Evolutionary conservation across 345 rosid genomes (phyloP).

Genomic region (Cardiospermum halicacabum): DNA sequence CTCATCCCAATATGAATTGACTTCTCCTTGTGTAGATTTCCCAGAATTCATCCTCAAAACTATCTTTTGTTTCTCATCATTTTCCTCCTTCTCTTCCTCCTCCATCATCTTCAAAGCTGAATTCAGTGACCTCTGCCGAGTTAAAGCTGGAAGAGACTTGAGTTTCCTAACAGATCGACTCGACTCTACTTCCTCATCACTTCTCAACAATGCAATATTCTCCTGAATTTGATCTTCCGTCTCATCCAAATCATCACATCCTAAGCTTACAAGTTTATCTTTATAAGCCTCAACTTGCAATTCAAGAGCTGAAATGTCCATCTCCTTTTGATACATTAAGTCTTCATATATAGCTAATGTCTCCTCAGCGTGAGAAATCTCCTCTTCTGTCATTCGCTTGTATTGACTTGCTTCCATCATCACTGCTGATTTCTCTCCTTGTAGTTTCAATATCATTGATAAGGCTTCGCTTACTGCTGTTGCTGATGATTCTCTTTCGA

Average conservation of each 20-base stretch:
- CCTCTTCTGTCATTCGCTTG: conserved; percentile 82
- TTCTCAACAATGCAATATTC: conserved; percentile 31
- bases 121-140: conserved; percentile 13
- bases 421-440: conserved; percentile 70
- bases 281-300: conserved; percentile 77
- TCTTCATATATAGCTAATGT: conserved; percentile 67
- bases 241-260: conserved; percentile 49
- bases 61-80: conserved; percentile 17
- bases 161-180: conserved; percentile 26
- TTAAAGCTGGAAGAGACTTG: conserved; percentile 32
- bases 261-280: conserved; percentile 65
- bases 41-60: conserved; percentile 29
- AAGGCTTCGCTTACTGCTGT: conserved; percentile 77
- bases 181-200: conserved; percentile 25
- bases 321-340: conserved; percentile 68
- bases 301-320: conserved; percentile 83
- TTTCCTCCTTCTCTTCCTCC: conserved; percentile 27
- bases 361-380: conserved; percentile 73
- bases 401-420: conserved; percentile 90
- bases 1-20: conserved; percentile 51
- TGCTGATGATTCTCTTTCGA: conserved; percentile 78
- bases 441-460: conserved; percentile 81
- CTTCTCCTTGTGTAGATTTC: conserved; percentile 34
- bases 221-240: conserved; percentile 42
- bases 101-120: conserved; percentile 1